Evolutionary conservation across 1,139 yeast species (phyloP), one percentile per base, ranked within the genome.

Genomic region (Yamadazyma dendronema): DNA sequence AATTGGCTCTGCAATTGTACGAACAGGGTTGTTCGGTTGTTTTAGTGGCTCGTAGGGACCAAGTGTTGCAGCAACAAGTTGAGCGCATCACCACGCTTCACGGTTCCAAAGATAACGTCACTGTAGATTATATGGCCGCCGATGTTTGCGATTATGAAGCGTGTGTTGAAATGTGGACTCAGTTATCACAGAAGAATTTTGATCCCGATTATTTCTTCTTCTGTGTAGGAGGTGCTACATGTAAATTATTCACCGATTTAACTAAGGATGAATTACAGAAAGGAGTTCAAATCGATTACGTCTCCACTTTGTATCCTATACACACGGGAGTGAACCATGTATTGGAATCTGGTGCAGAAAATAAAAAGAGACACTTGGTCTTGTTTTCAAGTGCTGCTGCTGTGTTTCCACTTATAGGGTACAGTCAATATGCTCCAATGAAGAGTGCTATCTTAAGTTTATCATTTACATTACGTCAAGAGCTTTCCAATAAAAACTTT

Each of bases 401-500:
- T 2, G 79, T 84, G 49, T 90, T 79, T 64, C 88, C 97, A 3
- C 83, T 92, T 53, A 85, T 89, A 34, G 99, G 99, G 0, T 94
- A 94, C 57, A 71, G 80, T 0, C 92, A 88, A 50, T 94, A 94
- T 55, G 92, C 92, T 0, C 98, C 99, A 0, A 61, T 81, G 49
- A 94, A 94, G 59, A 81, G 88, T 0, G 96, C 97, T 0, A 57
- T 92, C 9, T 72, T 86, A 48, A 68, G 95, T 0, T 64, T 94
- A 25, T 82, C 90, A 0, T 84, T 84, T 35, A 70, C 84, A 4
- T 62, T 92, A 38, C 77, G 96, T 41, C 97, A 90, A 50, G 99
- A 94, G 56, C 71, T 87, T 40, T 57, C 72, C 0, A 82, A 84
- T 2, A 83, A 78, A 51, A 77, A 82, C 43, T 79, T 81, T 47